Percentiles rank a stretch among this genome's conserved stretches.
These are phyloP conservation scores for Corchorus olitorius DNA, from an alignment of 345 rosid species.

Conservation along the genomic window DNA sequence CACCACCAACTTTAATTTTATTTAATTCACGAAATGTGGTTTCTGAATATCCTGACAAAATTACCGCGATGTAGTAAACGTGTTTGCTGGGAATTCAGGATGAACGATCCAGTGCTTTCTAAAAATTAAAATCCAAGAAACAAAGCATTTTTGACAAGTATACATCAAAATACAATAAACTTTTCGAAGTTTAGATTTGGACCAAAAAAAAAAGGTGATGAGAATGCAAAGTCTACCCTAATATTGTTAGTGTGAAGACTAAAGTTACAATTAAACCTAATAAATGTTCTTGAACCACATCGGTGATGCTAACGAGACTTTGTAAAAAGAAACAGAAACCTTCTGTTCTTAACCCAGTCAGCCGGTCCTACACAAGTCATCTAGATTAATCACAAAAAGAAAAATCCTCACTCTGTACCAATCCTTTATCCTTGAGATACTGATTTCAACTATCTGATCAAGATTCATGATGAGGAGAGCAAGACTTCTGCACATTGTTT, in stretches of 20 bases:
- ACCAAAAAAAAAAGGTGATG: background rate
- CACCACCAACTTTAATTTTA: background rate
- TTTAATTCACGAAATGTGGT: background rate
- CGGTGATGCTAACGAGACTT: background rate
- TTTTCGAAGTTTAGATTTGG: background rate
- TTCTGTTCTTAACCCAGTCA: constrained; percentile 12
- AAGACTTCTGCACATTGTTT: constrained; percentile 32
- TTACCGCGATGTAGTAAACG: background rate
- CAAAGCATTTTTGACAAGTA: background rate
- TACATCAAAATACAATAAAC: background rate
- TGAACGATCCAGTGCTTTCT: background rate
- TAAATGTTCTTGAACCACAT: constrained; percentile 6
- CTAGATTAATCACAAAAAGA: constrained; percentile 17
- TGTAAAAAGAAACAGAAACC: background rate
- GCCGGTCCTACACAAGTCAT: constrained; percentile 17
- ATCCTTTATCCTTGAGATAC: constrained; percentile 16
- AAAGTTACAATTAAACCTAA: constrained; percentile 4
- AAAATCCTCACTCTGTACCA: constrained; percentile 29
- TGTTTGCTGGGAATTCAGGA: background rate
- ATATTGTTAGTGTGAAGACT: background rate
- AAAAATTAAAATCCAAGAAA: background rate
- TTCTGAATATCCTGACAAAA: background rate
- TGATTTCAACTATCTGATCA: constrained; percentile 31
- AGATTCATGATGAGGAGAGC: constrained; percentile 28
- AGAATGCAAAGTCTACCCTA: background rate